Evolutionary conservation across 768 basidiomycete genomes (phyloP), one percentile per base, ranked within the genome.

Genomic region (Rhodotorula babjevae): DNA sequence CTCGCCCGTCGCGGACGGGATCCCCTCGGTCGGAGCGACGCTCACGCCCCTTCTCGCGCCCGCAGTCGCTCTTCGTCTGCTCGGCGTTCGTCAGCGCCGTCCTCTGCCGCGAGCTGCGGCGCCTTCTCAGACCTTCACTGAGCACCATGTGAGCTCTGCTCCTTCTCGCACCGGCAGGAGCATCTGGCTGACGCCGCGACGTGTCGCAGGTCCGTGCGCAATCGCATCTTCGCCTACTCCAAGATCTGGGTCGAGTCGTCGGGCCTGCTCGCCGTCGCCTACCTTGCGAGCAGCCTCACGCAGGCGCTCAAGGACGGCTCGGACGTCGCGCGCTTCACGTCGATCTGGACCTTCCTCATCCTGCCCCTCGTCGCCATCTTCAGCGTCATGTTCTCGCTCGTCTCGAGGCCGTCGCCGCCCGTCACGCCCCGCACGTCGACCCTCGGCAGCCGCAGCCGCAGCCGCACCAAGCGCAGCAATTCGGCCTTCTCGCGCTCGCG

Each of bases 381-480:
- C 61, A 16, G 15, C 61, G 44, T 68, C 52, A 31, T 61, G n/a
- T 55, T 56, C 36, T n/a, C 60, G 8, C 40, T 68, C 61, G 33
- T 33, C 21, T 49, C 44, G 58, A 56, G 64, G 6, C 46, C 46
- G 5, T 56, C 64, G 0, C 56, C 64, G 16, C 55, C 46, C 3
- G 29, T 47, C 12, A 33, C 64, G 25, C 56, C 56, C 1, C n/a
- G 40, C 18, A 27, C 56, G 16, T 6, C 14, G 3, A 11, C 18
- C 12, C 0, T 25, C 14, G 12, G 12, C 3, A 42, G 59, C 29
- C 3, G 14, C 3, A 42, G 59, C 29, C 3, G 14, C 27, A 25
- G 25, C 9, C 36, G 36, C 27, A 25, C 11, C 23, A 55, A 55
- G 33, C 50, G 50, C 25, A 27, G 29, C 40, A 7, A 23, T 4